A percentile compares a stretch with the other conserved stretches of the same genome.
phyloP scores from a whole-genome alignment of 2,329 filamentous ascomycete species.

The Ramichloridium luteum region DNA sequence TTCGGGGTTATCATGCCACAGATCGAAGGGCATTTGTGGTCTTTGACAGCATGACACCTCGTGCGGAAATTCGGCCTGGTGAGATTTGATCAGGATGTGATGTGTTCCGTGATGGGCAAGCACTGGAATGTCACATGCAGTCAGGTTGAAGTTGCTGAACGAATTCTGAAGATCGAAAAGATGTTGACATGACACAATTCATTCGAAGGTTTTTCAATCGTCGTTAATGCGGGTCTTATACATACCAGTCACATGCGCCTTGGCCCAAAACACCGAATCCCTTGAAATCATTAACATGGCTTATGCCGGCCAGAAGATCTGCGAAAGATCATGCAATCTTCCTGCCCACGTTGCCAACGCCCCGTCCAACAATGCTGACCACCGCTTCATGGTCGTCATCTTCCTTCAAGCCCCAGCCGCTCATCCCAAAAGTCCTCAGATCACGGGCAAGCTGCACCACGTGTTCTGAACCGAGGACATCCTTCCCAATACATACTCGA shows the following conservation, averaged over 20 bases:
- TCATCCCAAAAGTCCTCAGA: conserved; percentile 75
- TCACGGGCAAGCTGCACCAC: conserved; percentile 72
- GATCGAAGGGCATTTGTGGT: no score
- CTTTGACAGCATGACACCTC: no score
- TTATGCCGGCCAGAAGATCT: not conserved
- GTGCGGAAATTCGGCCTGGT: no score
- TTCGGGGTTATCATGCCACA: no score
- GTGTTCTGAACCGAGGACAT: conserved; percentile 70
- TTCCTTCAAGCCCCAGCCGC: conserved; percentile 80
- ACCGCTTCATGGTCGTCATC: conserved; percentile 55
- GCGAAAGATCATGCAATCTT: conserved; percentile 57
- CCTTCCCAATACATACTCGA: conserved; percentile 65
- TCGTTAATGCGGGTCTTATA: no score
- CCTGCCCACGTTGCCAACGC: conserved; percentile 86
- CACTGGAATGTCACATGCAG: no score
- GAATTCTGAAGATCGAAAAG: not conserved
- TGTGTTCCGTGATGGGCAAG: no score
- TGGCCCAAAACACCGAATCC: not conserved
- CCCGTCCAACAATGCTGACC: conserved; percentile 81
- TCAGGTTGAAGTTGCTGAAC: not conserved
- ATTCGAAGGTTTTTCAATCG: no score
- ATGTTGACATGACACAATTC: conserved; percentile 1
- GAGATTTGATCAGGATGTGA: no score
- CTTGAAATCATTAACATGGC: conserved; percentile 1
- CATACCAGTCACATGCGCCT: no score